Percentiles rank a stretch among this genome's conserved stretches.
These are phyloP conservation scores for Boletus subparvulus DNA, from an alignment of 768 basidiomycete genomes.

Conservation along the genomic window DNA sequence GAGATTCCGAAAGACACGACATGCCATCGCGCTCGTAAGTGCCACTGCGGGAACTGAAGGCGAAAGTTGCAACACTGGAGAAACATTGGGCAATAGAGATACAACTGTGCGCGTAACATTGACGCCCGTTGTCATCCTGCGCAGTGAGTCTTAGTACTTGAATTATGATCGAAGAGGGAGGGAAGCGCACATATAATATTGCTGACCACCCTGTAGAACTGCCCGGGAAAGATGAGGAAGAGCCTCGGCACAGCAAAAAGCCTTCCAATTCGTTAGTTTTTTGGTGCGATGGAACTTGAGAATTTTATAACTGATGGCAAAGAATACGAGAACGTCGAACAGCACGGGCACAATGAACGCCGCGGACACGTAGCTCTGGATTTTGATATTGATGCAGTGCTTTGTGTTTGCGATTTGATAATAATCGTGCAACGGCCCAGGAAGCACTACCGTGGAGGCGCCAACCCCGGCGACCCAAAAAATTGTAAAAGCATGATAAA, in stretches of 20 bases:
- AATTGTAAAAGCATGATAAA: constrained; percentile 25
- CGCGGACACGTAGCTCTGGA: constrained; percentile 24
- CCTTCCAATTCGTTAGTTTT: constrained; percentile 12
- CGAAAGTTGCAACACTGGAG: constrained; percentile 24
- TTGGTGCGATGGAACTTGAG: constrained; percentile 15
- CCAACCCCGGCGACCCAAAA: constrained; percentile 36
- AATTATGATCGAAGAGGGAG: neutral
- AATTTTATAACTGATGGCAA: constrained; percentile 35
- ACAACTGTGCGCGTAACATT: constrained; percentile 32
- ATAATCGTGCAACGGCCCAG: constrained; percentile 23
- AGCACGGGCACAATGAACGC: constrained; percentile 30
- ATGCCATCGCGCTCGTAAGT: constrained; percentile 34
- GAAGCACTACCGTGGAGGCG: constrained; percentile 27
- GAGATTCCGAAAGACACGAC: constrained; percentile 37
- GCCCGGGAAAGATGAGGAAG: constrained; percentile 35
- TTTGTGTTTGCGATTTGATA: constrained; percentile 33
- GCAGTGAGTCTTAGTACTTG: neutral
- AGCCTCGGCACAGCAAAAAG: constrained; percentile 21
- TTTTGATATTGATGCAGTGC: constrained; percentile 29
- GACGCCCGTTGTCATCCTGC: constrained; percentile 33
- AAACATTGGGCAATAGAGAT: constrained; percentile 15
- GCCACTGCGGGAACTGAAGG: constrained; percentile 31
- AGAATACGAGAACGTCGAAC: constrained; percentile 36
- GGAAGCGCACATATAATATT: constrained; percentile 37
- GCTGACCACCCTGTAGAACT: constrained; percentile 38